A percentile compares a stretch with the other conserved stretches of the same genome.
These are phyloP conservation scores for Symmetrospora coprosmae DNA, from an alignment of 768 basidiomycete species.

Conservation along the genomic window DNA sequence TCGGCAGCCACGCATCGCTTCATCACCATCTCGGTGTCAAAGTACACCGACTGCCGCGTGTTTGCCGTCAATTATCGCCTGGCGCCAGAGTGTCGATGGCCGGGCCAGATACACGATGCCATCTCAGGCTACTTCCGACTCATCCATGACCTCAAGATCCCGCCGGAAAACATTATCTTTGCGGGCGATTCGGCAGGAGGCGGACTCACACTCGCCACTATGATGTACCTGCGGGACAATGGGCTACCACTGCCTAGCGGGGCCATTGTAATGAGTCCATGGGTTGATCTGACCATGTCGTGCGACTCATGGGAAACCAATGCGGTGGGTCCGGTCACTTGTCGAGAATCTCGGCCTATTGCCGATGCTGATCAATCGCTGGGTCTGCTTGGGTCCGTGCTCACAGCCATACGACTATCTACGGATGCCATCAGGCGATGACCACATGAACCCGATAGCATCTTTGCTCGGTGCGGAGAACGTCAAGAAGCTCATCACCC, in stretches of 20 bases:
- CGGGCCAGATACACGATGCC: conserved; percentile 72
- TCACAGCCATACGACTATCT: conserved; percentile 59
- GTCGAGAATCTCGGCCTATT: too few species aligned
- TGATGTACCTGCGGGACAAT: conserved; percentile 93
- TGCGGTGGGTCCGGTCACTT: conserved; percentile 40
- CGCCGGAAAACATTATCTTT: conserved; percentile 74
- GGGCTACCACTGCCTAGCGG: conserved; percentile 68
- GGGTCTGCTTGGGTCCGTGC: fast-evolving
- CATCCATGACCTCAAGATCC: conserved; percentile 72
- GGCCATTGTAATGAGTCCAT: conserved; percentile 55
- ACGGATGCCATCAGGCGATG: conserved; percentile 51
- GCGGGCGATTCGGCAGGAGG: conserved; percentile 90
- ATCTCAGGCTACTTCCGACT: conserved; percentile 76
- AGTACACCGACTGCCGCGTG: conserved; percentile 72
- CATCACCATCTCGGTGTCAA: conserved; percentile 79
- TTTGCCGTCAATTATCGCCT: conserved; percentile 91
- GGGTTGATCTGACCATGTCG: conserved; percentile 73
- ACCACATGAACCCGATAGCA: conserved; percentile 84
- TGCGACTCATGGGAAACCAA: conserved; percentile 98
- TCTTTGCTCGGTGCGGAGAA: conserved; percentile 59
- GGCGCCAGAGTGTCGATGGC: conserved; percentile 87
- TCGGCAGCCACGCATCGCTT: conserved; percentile 79
- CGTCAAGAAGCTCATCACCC: conserved; percentile 61
- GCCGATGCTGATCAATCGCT: too few species aligned
- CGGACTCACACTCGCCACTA: conserved; percentile 62